Evolutionary conservation across 2,329 filamentous ascomycete species (phyloP).

Genomic region (Sporothrix pallida): DNA sequence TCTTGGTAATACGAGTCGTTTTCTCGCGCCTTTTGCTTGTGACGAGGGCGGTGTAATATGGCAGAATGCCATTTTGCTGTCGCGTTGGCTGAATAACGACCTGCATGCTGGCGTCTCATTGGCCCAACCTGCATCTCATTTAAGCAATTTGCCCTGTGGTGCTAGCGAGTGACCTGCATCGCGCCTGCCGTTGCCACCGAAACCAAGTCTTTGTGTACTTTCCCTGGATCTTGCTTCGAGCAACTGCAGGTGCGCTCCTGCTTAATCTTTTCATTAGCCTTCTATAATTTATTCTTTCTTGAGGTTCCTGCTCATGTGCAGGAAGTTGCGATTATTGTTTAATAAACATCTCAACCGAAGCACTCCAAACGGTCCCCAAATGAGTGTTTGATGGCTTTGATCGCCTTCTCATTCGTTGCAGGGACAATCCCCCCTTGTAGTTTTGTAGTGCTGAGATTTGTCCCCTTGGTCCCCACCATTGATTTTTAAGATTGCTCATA

Average conservation of each 20-base stretch:
- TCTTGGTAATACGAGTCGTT: constrained; percentile 2
- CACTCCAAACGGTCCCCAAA: constrained; percentile 1
- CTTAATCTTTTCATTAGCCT: too few species aligned
- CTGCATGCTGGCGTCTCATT: constrained; percentile 1
- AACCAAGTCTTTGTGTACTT: constrained; percentile 15
- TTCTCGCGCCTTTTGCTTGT: constrained; percentile 30
- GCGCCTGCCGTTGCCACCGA: constrained; percentile 30
- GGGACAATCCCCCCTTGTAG: background rate
- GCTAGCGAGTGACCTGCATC: constrained; percentile 25
- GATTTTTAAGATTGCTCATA: constrained; percentile 26
- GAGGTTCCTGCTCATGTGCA: background rate
- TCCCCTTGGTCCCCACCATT: constrained; percentile 11
- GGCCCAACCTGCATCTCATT: constrained; percentile 28
- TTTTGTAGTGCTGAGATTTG: background rate
- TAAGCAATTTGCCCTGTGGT: constrained; percentile 27
- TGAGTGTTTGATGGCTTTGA: constrained; percentile 2
- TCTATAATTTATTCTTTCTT: background rate
- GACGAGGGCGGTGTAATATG: constrained; percentile 31
- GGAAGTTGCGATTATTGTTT: constrained; percentile 3
- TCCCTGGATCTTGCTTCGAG: background rate
- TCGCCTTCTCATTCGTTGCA: constrained; percentile 11
- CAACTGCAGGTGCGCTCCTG: background rate
- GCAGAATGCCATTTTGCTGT: constrained; percentile 27
- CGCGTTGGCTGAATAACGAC: constrained; percentile 13
- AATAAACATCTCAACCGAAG: background rate